These are phyloP conservation scores for Aspergillus mulundensis DNA, from an alignment of 495 filamentous ascomycete genomes.

Conservation along the genomic window DNA sequence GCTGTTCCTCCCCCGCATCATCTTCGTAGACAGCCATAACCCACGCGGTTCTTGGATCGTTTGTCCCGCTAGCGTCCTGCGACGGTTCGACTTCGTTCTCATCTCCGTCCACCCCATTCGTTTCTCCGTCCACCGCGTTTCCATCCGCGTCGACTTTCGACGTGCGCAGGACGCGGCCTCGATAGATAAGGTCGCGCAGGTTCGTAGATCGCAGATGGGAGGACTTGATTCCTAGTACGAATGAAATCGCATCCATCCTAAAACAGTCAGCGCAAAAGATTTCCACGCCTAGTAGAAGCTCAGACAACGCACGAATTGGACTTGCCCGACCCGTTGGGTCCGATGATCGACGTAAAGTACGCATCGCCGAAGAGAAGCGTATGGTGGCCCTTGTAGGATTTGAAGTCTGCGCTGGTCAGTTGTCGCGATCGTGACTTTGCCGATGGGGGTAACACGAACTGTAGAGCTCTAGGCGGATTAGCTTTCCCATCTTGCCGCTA, in stretches of 20 bases:
- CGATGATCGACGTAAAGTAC: slow-evolving; percentile 98
- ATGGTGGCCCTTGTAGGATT: slow-evolving; percentile 98
- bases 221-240: slow-evolving; percentile 97
- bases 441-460: slow-evolving; percentile 52
- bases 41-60: slow-evolving; percentile 91
- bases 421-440: neutral
- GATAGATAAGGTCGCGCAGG: slow-evolving; percentile 91
- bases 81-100: slow-evolving; percentile 36
- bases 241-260: slow-evolving; percentile 99
- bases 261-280: slow-evolving; percentile 19
- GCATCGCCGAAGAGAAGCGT: slow-evolving; percentile 92
- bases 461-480: slow-evolving; percentile 89
- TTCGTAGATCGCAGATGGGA: slow-evolving; percentile 94
- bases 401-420: slow-evolving; percentile 69
- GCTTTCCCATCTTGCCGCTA: slow-evolving; percentile 68
- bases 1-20: slow-evolving; percentile 90
- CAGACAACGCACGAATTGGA: slow-evolving; percentile 85
- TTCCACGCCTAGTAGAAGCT: neutral
- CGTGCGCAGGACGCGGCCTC: slow-evolving; percentile 86
- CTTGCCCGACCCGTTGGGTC: slow-evolving; percentile 98
- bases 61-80: slow-evolving; percentile 50
- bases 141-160: slow-evolving; percentile 88
- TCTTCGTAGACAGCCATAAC: slow-evolving; percentile 99
- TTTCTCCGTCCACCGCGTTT: slow-evolving; percentile 55
- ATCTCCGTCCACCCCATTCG: slow-evolving; percentile 47